A percentile compares a stretch with the other conserved stretches of the same genome.
Conservation (phyloP, 2,329 filamentous ascomycete species). For the Ophiognomonia clavigignenti-juglandacearum region DNA sequence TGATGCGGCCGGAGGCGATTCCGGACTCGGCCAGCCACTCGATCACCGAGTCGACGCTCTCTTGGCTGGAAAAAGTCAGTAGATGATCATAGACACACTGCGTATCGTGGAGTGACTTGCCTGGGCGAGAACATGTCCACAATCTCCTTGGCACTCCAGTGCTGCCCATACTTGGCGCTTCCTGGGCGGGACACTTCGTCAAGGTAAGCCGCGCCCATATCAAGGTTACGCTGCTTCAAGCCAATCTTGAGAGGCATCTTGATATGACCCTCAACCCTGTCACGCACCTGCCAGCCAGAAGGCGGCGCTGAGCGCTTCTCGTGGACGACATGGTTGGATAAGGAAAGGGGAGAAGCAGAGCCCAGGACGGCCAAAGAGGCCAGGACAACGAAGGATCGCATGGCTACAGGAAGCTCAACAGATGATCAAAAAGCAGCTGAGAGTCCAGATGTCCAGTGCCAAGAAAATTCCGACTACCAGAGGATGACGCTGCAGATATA, state of each 20-base stretch:
- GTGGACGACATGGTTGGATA: conserved; percentile 9
- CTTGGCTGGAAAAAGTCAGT: conserved; percentile 3
- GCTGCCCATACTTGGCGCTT: conserved; percentile 13
- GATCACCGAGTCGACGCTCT: conserved; percentile 9
- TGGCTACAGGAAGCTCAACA: not conserved
- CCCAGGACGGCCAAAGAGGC: not conserved
- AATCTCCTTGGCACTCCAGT: conserved; percentile 13
- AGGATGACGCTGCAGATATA: not conserved
- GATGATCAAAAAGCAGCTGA: not conserved
- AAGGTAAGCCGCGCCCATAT: conserved; percentile 9
- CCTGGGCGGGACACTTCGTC: conserved; percentile 10
- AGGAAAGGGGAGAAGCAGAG: not conserved
- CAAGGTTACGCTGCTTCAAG: conserved; percentile 13
- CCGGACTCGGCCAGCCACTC: conserved; percentile 11
- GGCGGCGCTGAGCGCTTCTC: conserved; percentile 11
- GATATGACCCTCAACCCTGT: conserved; percentile 9
- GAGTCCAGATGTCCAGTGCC: not conserved
- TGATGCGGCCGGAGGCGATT: conserved; percentile 12
- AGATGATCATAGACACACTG: too few relatives aligned
- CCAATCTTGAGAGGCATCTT: conserved; percentile 14
- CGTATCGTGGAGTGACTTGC: too few relatives aligned
- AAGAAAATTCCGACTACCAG: too few relatives aligned
- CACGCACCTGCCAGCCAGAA: conserved; percentile 10
- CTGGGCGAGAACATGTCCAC: conserved; percentile 13
- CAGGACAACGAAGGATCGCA: conserved; percentile 4